Evolutionary conservation across 805 yeast species (phyloP).

Genomic region (Spathaspora girioi): DNA sequence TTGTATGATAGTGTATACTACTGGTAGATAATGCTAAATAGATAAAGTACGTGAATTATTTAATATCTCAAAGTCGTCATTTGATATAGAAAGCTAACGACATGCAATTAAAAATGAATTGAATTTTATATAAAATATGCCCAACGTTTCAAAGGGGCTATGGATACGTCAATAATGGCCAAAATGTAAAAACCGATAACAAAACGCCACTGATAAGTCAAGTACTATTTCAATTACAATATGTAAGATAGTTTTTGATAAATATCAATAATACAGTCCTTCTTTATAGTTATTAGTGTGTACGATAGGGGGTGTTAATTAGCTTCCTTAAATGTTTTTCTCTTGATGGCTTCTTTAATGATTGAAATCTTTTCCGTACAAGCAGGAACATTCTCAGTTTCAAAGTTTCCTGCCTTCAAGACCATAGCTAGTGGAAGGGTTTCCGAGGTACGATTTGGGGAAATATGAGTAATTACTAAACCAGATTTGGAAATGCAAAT

Average conservation of each 20-base stretch:
- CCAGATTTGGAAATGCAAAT: slow-evolving; percentile 77
- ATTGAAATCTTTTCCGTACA: slow-evolving; percentile 37
- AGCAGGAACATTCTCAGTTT: slow-evolving; percentile 36
- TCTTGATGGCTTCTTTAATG: slow-evolving; percentile 64
- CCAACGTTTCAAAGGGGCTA: neutral
- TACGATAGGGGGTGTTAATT: too few relatives aligned
- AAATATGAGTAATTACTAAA: slow-evolving; percentile 71
- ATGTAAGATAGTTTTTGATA: neutral
- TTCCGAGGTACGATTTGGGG: slow-evolving; percentile 69
- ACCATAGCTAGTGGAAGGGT: slow-evolving; percentile 54
- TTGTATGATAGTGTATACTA: neutral
- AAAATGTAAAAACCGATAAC: neutral
- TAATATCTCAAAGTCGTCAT: neutral
- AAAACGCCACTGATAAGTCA: neutral
- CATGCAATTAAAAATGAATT: neutral
- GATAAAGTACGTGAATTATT: neutral
- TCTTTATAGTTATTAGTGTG: neutral
- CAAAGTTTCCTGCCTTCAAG: slow-evolving; percentile 41
- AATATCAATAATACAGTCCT: neutral
- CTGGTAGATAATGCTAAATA: neutral
- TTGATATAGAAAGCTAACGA: neutral
- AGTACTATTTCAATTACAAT: neutral
- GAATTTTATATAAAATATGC: neutral
- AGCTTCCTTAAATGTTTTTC: slow-evolving; percentile 20
- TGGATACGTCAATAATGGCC: neutral